These are phyloP conservation scores for Capsella rubella DNA, from an alignment of 441 rosid genomes.

Conservation along the genomic window DNA sequence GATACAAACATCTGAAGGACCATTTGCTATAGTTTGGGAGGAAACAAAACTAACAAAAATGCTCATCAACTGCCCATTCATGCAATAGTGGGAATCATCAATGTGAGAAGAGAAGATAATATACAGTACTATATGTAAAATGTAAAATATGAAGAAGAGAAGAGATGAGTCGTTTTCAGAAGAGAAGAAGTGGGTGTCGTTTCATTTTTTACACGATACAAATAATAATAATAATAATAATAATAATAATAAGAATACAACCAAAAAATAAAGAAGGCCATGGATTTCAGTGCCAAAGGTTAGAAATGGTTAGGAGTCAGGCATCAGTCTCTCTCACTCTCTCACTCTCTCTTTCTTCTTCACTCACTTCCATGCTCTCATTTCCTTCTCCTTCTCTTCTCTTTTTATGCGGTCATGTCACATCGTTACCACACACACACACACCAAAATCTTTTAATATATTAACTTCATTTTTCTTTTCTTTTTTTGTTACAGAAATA, in stretches of 20 bases:
- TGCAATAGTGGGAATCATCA: slow-evolving; percentile 12
- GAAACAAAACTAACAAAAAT: slow-evolving; percentile 22
- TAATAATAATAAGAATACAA: background rate
- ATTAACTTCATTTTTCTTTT: slow-evolving; percentile 1
- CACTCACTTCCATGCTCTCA: slow-evolving; percentile 45
- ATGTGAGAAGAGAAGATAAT: background rate
- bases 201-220: slow-evolving; percentile 17
- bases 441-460: background rate
- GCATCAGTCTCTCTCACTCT: slow-evolving; percentile 43
- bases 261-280: slow-evolving; percentile 43
- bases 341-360: background rate
- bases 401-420: slow-evolving; percentile 42
- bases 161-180: slow-evolving; percentile 37
- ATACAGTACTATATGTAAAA: background rate
- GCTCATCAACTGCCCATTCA: slow-evolving; percentile 17
- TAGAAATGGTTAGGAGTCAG: slow-evolving; percentile 50
- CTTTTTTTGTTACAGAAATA: slow-evolving; percentile 14
- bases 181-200: slow-evolving; percentile 37
- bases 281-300: slow-evolving; percentile 86
- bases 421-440: slow-evolving; percentile 32
- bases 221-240: background rate
- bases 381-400: slow-evolving; percentile 35
- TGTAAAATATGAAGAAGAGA: slow-evolving; percentile 32
- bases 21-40: slow-evolving; percentile 36
- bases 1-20: slow-evolving; percentile 23